Conservation (phyloP, 164 flowering plant genomes). For the Litsea cubeba region DNA sequence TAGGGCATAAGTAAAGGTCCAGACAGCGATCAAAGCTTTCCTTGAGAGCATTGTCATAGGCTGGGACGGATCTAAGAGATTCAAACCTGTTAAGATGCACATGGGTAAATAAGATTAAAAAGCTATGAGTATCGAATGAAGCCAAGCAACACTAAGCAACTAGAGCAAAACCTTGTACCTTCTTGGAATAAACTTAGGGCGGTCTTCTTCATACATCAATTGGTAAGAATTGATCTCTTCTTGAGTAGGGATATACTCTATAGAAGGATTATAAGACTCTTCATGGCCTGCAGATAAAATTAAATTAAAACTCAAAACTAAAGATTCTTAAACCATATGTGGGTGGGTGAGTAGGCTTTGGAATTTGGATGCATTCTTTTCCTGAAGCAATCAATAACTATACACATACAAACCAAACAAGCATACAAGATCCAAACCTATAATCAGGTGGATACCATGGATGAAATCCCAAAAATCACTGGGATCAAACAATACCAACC, state of each 20-base stretch:
- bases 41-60: conserved; percentile 69
- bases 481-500: too few species aligned
- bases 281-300: conserved; percentile 65
- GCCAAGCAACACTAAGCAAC: background rate
- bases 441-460: too few species aligned
- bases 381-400: too few species aligned
- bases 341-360: too few species aligned
- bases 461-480: too few species aligned
- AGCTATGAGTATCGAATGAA: background rate
- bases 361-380: too few species aligned
- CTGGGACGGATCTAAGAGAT: conserved; percentile 75
- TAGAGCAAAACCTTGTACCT: conserved; percentile 35
- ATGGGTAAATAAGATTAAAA: background rate
- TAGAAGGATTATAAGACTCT: conserved; percentile 86
- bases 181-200: conserved; percentile 86
- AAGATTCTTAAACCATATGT: background rate
- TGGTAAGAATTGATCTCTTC: conserved; percentile 84
- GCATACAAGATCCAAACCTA: too few species aligned
- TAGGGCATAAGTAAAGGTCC: conserved; percentile 87
- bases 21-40: conserved; percentile 86
- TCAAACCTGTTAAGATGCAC: conserved; percentile 42
- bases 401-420: too few species aligned
- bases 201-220: conserved; percentile 90
- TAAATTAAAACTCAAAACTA: background rate
- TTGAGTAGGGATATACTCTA: conserved; percentile 89